These are phyloP conservation scores for Mycena pura DNA, from an alignment of 768 basidiomycete genomes.

Conservation along the genomic window DNA sequence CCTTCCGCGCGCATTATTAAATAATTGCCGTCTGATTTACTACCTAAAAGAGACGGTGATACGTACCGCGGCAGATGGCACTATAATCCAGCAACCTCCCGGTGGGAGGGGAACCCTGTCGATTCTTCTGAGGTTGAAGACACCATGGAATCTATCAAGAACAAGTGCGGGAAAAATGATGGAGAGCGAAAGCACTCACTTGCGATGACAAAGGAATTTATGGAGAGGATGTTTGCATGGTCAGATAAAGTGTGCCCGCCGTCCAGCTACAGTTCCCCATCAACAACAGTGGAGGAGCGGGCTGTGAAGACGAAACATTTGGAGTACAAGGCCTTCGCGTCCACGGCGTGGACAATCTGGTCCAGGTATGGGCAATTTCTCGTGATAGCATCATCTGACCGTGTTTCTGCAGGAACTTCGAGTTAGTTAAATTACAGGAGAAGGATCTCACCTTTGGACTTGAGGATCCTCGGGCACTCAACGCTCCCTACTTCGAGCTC, in stretches of 20 bases:
- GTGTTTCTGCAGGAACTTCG: slow-evolving; percentile 23
- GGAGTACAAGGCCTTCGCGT: slow-evolving; percentile 25
- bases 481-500: slow-evolving; percentile 21
- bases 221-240: slow-evolving; percentile 20
- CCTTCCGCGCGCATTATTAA: too few relatives aligned
- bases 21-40: background rate
- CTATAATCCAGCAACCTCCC: slow-evolving; percentile 14
- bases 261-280: background rate
- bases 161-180: slow-evolving; percentile 20
- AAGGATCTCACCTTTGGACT: too few relatives aligned
- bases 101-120: slow-evolving; percentile 34
- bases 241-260: slow-evolving; percentile 18
- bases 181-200: slow-evolving; percentile 29
- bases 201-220: slow-evolving; percentile 30
- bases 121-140: slow-evolving; percentile 27
- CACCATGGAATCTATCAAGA: slow-evolving; percentile 27
- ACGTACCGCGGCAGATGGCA: slow-evolving; percentile 30
- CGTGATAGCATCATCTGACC: background rate
- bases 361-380: slow-evolving; percentile 3
- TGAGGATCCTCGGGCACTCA: background rate
- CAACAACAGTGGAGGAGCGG: too few relatives aligned
- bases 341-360: slow-evolving; percentile 20
- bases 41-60: slow-evolving; percentile 22
- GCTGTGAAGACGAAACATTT: too few relatives aligned
- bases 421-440: slow-evolving; percentile 21